Conservation (phyloP, 2,329 filamentous ascomycete genomes). For the Diaporthe eres region DNA sequence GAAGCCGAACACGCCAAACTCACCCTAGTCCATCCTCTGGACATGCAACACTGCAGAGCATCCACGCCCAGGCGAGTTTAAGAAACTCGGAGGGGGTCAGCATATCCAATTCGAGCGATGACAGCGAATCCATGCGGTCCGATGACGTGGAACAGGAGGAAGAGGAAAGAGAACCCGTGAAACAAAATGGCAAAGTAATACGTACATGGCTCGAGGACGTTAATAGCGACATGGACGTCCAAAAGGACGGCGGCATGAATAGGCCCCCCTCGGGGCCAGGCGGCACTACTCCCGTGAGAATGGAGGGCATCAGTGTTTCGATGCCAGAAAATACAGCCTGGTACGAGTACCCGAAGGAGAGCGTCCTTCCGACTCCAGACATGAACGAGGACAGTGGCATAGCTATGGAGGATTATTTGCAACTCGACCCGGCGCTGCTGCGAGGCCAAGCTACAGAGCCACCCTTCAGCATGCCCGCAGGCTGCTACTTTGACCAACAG, state of each 20-base stretch:
- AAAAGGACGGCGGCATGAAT: neutral
- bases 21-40: conserved; percentile 17
- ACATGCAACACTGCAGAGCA: conserved; percentile 19
- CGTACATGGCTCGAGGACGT: conserved; percentile 18
- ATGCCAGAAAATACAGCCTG: neutral
- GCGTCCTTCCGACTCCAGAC: conserved; percentile 1
- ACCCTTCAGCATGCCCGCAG: neutral
- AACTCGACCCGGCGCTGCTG: conserved; percentile 10
- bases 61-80: neutral
- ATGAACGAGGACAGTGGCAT: neutral
- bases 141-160: conserved; percentile 20
- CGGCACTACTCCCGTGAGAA: neutral
- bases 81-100: neutral
- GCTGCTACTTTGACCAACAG: neutral
- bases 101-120: conserved; percentile 15
- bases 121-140: neutral
- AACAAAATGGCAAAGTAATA: conserved; percentile 2
- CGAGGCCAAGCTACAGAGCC: neutral
- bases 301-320: conserved; percentile 12
- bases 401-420: conserved; percentile 8
- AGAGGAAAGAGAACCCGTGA: neutral
- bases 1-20: conserved; percentile 12
- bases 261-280: neutral
- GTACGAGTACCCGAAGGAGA: conserved; percentile 8
- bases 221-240: neutral